Evolutionary conservation across 768 basidiomycete species (phyloP).

Genomic region (Xerocomellus intermedius): DNA sequence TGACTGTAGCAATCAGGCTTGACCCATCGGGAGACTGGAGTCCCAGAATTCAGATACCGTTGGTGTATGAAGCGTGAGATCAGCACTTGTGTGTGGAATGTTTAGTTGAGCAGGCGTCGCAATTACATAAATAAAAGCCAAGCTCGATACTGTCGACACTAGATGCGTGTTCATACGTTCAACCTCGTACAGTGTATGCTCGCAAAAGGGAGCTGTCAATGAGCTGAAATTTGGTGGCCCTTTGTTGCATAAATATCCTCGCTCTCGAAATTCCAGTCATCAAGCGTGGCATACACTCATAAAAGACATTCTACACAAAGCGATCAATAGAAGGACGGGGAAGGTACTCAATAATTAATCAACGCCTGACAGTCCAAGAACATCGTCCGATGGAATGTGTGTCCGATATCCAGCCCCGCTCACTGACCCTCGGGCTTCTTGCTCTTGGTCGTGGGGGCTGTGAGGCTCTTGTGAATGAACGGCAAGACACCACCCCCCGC

Average conservation of each 20-base stretch:
- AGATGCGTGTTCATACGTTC: too few species aligned
- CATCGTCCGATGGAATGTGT: conserved; percentile 1
- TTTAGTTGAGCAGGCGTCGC: too few species aligned
- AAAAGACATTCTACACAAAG: conserved; percentile 13
- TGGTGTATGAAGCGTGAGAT: too few species aligned
- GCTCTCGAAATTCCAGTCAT: neutral
- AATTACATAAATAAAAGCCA: too few species aligned
- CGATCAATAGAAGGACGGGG: conserved; percentile 4
- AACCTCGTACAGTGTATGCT: neutral
- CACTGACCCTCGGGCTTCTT: conserved; percentile 42
- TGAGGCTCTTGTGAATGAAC: conserved; percentile 86
- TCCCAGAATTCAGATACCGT: neutral
- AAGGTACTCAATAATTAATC: conserved; percentile 19
- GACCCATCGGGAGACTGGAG: neutral
- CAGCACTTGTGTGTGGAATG: neutral
- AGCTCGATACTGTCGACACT: too few species aligned
- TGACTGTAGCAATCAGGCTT: neutral
- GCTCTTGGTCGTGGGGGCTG: conserved; percentile 46
- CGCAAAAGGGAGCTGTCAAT: neutral
- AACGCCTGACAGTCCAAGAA: neutral
- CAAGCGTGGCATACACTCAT: conserved; percentile 9
- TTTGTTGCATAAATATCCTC: neutral
- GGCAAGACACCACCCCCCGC: conserved; percentile 87
- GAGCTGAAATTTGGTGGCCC: neutral
- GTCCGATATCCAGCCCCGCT: neutral